Evolutionary conservation across 2,329 filamentous ascomycete species (phyloP), one percentile per base, ranked within the genome.

Genomic region (Botrytis tulipae): DNA sequence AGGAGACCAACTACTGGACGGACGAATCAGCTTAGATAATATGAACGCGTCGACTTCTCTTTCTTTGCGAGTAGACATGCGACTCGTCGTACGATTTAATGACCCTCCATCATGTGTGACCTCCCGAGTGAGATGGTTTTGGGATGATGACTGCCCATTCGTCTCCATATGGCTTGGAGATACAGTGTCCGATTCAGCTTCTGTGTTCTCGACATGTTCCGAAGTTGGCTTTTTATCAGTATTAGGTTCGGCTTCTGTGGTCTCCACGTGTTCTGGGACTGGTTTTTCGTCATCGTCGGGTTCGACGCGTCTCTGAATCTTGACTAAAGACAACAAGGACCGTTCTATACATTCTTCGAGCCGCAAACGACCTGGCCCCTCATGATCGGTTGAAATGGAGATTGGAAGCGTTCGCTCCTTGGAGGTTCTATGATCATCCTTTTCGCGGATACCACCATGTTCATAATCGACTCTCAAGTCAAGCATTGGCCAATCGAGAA

Each of bases 401-500:
- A 99, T 89, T 79, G 98, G 96, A 10, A 99, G 86, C 35, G 98
- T 84, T 71, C 96, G 88, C 83, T 99, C 96, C 77, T 97, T 95
- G 71, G 98, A 90, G 73, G 97, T 93, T 81, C 97, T 97, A 84
- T 98, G 95, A 79, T 99, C 96, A 77, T 97, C 94, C 59, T 90
- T 89, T 68, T 92, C 91, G 75, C 92, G 92, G 79, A 93, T 94
- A 22, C 95, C 96, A 37, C 94, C 93, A 80, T 98, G 96, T 78
- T 95, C 98, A 22, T 98, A 90, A 80, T 98, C 95, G 85, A 98
- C 95, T 81, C 97, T 97, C 54, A 98, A 83, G 0, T 95, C 95
- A 40, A 98, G 87, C 2, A 98, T 86, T 10, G 96, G 96, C 25
- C 98, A 83, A 78, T 97, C 91, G 32, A 99, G 87, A 35, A 92